Conservation (phyloP, 2,329 filamentous ascomycete species). For the Metarhizium humberi region DNA sequence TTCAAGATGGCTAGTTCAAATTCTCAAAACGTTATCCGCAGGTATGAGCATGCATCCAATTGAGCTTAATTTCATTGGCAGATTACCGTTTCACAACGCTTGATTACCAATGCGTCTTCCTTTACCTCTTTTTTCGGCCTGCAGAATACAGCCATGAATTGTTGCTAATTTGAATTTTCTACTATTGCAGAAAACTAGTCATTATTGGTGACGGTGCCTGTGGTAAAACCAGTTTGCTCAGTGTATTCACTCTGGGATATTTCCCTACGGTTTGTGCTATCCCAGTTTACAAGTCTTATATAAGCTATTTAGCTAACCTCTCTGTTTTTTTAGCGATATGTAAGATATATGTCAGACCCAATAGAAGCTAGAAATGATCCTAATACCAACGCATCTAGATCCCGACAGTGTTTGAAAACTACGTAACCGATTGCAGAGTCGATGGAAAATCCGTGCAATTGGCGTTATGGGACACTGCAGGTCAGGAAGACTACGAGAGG, state of each 20-base stretch:
- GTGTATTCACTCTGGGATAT: conserved; percentile 95
- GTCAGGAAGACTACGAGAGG: conserved; percentile 97
- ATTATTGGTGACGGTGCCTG: conserved; percentile 97
- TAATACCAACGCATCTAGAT: conserved; percentile 40
- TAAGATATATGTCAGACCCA: conserved; percentile 24
- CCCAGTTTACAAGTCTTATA: conserved; percentile 7
- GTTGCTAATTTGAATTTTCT: neutral
- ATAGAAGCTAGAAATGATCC: conserved; percentile 3
- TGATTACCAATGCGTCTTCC: neutral
- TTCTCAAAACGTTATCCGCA: conserved; percentile 52
- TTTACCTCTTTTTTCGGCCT: too few relatives aligned
- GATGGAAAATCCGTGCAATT: conserved; percentile 98
- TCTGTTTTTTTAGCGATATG: conserved; percentile 42
- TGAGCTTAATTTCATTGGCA: neutral
- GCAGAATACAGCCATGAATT: neutral
- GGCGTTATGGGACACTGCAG: conserved; percentile 98
- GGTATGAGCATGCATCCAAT: conserved; percentile 35
- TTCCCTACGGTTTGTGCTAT: conserved; percentile 77
- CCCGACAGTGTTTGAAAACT: conserved; percentile 98
- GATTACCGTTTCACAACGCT: neutral
- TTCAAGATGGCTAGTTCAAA: conserved; percentile 34
- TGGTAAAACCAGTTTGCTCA: conserved; percentile 94
- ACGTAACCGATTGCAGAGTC: conserved; percentile 96
- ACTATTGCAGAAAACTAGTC: conserved; percentile 67
- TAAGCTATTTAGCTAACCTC: conserved; percentile 12